Conservation (phyloP, 352 stramenopile genomes). For the Elongisporangium anandrum region DNA sequence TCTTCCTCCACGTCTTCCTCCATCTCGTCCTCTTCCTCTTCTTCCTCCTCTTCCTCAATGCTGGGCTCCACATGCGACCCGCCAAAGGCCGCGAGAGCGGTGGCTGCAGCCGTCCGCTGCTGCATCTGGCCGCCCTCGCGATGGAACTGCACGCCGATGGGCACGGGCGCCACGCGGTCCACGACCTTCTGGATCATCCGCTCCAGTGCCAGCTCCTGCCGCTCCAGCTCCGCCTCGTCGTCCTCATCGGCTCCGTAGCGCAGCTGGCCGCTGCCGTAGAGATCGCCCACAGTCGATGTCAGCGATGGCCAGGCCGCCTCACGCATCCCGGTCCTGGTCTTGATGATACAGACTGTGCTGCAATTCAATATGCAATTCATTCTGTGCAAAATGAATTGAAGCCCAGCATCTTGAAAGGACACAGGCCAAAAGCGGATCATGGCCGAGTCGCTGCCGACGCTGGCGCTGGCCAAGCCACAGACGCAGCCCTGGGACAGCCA, state of each 20-base stretch:
- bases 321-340: background rate
- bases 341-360: no score
- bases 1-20: constrained; percentile 27
- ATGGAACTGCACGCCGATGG: constrained; percentile 62
- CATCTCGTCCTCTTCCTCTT: constrained; percentile 35
- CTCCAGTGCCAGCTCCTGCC: constrained; percentile 50
- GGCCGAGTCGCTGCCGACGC: background rate
- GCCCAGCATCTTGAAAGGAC: background rate
- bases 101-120: no score
- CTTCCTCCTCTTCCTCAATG: constrained; percentile 23
- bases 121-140: constrained; percentile 8
- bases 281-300: constrained; percentile 36
- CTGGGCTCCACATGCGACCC: constrained; percentile 3
- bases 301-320: constrained; percentile 30
- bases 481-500: constrained; percentile 1
- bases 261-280: constrained; percentile 47
- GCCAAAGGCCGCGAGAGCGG: background rate
- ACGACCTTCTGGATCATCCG: constrained; percentile 46
- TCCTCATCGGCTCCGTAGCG: constrained; percentile 30
- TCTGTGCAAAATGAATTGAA: background rate
- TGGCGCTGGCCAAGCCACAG: background rate
- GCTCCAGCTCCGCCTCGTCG: constrained; percentile 48
- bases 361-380: background rate
- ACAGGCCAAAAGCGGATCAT: background rate
- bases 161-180: constrained; percentile 34